Evolutionary conservation across 768 basidiomycete genomes (phyloP).

Genomic region (Termitomyces heimii): DNA sequence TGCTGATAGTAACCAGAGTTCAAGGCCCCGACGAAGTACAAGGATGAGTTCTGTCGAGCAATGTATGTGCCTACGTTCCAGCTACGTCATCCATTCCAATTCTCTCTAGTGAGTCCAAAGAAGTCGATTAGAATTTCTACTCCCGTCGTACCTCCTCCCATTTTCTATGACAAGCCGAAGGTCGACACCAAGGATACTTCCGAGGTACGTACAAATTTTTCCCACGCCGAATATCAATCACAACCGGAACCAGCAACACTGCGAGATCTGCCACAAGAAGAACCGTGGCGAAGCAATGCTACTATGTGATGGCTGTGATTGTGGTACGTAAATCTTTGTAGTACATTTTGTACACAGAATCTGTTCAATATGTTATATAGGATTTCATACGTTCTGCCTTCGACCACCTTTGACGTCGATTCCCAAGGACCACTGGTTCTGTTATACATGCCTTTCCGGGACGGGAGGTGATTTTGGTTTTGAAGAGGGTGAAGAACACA

Average conservation of each 20-base stretch:
- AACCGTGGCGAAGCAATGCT: slow-evolving; percentile 90
- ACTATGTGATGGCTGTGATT: slow-evolving; percentile 48
- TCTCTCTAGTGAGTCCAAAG: slow-evolving; percentile 27
- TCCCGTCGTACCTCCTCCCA: slow-evolving; percentile 36
- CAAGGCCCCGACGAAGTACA: slow-evolving; percentile 45
- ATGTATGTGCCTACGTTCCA: slow-evolving; percentile 24
- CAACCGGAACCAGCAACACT: slow-evolving; percentile 54
- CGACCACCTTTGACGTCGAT: slow-evolving; percentile 83
- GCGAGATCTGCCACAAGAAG: slow-evolving; percentile 90
- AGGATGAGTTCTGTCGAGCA: slow-evolving; percentile 50
- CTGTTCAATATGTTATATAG: slow-evolving; percentile 29
- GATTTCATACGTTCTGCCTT: slow-evolving; percentile 96
- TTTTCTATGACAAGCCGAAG: slow-evolving; percentile 42
- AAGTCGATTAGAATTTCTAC: slow-evolving; percentile 19
- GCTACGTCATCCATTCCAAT: slow-evolving; percentile 5
- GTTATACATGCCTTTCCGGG: slow-evolving; percentile 83
- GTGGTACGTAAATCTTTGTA: slow-evolving; percentile 26
- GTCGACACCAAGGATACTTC: slow-evolving; percentile 39
- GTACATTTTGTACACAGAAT: not conserved
- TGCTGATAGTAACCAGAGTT: slow-evolving; percentile 33
- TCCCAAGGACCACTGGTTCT: slow-evolving; percentile 95
- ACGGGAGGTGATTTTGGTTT: slow-evolving; percentile 97
- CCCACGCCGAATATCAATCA: slow-evolving; percentile 21
- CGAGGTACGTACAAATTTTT: slow-evolving; percentile 41
- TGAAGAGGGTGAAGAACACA: slow-evolving; percentile 96